Percentiles rank a stretch among this genome's conserved stretches.
Evolutionary conservation across 2,329 filamentous ascomycete genomes (phyloP).

Genomic region (Colletotrichum tabaci): DNA sequence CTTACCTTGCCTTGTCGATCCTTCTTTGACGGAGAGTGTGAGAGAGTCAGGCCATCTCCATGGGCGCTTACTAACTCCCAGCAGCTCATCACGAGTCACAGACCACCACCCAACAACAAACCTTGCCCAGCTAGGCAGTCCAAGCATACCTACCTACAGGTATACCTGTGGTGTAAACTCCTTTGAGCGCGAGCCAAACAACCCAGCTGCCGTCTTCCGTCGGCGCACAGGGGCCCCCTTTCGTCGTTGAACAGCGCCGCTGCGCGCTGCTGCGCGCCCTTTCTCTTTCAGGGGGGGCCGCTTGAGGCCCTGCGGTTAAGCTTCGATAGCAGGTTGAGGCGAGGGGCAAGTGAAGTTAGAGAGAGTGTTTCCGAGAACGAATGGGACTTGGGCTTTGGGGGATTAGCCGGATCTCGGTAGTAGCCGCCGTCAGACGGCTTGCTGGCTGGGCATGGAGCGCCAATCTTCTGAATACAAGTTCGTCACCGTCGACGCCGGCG

Average conservation of each 20-base stretch:
- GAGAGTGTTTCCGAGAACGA: not conserved
- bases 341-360: no score
- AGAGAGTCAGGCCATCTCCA: slow-evolving; percentile 7
- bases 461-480: slow-evolving; percentile 41
- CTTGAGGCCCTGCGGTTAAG: not conserved
- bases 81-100: not conserved
- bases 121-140: not conserved
- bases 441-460: slow-evolving; percentile 8
- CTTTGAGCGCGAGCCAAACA: not conserved
- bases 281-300: not conserved
- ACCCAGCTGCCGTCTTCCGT: not conserved
- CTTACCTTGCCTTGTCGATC: not conserved
- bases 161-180: not conserved
- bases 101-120: not conserved
- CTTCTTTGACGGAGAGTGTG: not conserved
- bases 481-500: slow-evolving; percentile 24
- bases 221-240: not conserved
- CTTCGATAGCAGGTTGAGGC: not conserved
- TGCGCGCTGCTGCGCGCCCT: not conserved
- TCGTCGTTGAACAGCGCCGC: not conserved
- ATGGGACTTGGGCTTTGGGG: not conserved
- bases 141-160: not conserved
- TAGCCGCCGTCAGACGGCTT: not conserved
- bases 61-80: slow-evolving; percentile 26
- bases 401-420: not conserved